Conservation (phyloP, 2,329 filamentous ascomycete species). For the Lecanicillium sp. region DNA sequence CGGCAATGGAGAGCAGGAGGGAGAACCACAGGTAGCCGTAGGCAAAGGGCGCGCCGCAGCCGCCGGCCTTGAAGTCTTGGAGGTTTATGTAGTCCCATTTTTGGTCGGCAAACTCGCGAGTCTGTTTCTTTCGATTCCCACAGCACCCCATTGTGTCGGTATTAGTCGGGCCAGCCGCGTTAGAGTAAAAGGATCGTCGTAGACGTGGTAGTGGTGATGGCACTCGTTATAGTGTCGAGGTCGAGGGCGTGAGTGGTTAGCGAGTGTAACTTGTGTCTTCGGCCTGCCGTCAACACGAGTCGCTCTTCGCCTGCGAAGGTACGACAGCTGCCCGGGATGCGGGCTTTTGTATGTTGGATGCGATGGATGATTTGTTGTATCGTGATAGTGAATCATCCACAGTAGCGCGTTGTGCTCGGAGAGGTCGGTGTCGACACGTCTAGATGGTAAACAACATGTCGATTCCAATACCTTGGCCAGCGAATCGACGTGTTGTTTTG, state of each 20-base stretch:
- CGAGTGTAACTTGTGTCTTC: background rate
- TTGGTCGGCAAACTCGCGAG: conserved; percentile 69
- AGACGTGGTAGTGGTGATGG: too few species aligned
- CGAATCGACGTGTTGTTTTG: too few species aligned
- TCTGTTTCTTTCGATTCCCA: conserved; percentile 51
- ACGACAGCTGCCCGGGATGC: too few species aligned
- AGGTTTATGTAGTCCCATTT: conserved; percentile 85
- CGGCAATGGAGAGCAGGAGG: conserved; percentile 67
- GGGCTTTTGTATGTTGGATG: too few species aligned
- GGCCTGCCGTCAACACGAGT: background rate
- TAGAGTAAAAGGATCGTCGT: conserved; percentile 5
- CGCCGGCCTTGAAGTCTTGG: conserved; percentile 74
- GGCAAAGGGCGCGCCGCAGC: conserved; percentile 67
- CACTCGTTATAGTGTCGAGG: background rate
- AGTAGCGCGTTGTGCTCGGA: too few species aligned
- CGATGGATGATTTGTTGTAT: too few species aligned
- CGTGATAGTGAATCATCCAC: too few species aligned
- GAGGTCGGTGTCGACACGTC: too few species aligned
- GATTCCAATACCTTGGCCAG: too few species aligned
- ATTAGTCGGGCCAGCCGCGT: conserved; percentile 9
- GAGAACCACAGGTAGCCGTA: conserved; percentile 82
- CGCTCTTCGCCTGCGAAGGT: background rate
- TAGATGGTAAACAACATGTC: too few species aligned
- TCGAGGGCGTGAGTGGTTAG: background rate
- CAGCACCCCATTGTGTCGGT: conserved; percentile 54